Evolutionary conservation across 768 basidiomycete genomes (phyloP), one percentile per base, ranked within the genome.

Genomic region (Suillus weaverae): DNA sequence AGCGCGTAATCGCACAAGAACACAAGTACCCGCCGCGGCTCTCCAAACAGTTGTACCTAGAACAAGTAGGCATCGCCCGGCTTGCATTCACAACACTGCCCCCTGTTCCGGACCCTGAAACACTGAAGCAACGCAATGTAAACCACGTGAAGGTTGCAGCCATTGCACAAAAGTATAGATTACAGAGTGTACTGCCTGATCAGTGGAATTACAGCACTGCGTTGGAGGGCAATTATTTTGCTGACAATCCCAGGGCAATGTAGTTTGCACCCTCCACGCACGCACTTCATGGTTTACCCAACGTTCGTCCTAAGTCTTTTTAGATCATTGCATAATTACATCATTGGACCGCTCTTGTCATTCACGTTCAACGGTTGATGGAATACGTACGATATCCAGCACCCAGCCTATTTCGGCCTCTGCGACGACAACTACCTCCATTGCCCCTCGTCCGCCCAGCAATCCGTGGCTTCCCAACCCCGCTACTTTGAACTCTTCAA

Each of bases 21-120:
- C 78, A 74, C 7, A 85, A 82, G 71, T 89, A 83, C 70, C 77
- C 80, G 2, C 87, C 85, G 1, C 82, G 81, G 20, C 64, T 83
- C 13, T 75, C 85, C 1, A 65, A 70, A 14, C 72, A 80, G 2
- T 81, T 77, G 13, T 95, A 95, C 71, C 76, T 95, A 4, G 80
- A 81, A 3, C 86, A 92, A 69, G 83, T 95, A 4, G 79, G 78
- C 54, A 70, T 80, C 4, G 93, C 90, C 2, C 81, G 93, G 2
- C 69, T 76, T 22, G 85, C 91, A 13, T 95, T 93, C 72, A 73
- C 78, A 65, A 87, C 84, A 3, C 71, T 91, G 9, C 92, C 93
- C 0, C 86, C 89, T 3, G 70, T 88, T 0, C 88, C 92, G 0
- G 77, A 83, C 26, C 33, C 55, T 1, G 64, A 70, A 16, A 63